Evolutionary conservation across 2,329 filamentous ascomycete genomes (phyloP).

Genomic region (Ophiostoma angusticollis): DNA sequence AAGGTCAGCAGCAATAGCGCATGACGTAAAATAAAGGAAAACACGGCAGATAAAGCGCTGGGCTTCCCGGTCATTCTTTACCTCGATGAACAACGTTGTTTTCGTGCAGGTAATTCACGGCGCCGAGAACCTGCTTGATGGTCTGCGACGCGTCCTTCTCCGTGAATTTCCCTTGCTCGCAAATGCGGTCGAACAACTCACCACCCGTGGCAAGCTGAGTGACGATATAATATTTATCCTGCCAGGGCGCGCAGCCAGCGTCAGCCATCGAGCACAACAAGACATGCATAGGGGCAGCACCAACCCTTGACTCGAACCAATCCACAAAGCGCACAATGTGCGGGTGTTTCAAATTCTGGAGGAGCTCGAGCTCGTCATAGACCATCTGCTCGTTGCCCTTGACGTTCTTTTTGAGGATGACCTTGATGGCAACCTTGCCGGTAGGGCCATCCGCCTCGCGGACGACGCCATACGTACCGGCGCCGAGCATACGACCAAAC

Average conservation of each 20-base stretch:
- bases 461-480: constrained; percentile 96
- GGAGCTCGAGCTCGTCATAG: constrained; percentile 88
- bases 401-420: constrained; percentile 98
- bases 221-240: constrained; percentile 99
- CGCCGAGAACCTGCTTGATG: constrained; percentile 83
- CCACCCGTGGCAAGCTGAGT: constrained; percentile 92
- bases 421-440: constrained; percentile 91
- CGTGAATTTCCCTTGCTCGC: constrained; percentile 94
- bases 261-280: too few species aligned
- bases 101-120: constrained; percentile 86
- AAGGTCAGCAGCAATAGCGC: too few species aligned
- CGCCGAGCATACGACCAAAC: constrained; percentile 87
- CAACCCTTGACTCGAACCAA: constrained; percentile 95
- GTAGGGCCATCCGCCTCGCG: constrained; percentile 77
- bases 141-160: constrained; percentile 96
- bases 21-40: too few species aligned
- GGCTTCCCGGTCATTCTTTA: constrained; percentile 30
- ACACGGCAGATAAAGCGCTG: too few species aligned
- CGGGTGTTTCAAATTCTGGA: constrained; percentile 80
- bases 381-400: constrained; percentile 98
- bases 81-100: constrained; percentile 95
- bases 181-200: constrained; percentile 95
- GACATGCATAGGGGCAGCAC: constrained; percentile 17
- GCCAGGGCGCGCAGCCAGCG: too few species aligned
- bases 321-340: constrained; percentile 97